Evolutionary conservation across 2,329 filamentous ascomycete genomes (phyloP).

Genomic region (Aaosphaeria pasadenensis): DNA sequence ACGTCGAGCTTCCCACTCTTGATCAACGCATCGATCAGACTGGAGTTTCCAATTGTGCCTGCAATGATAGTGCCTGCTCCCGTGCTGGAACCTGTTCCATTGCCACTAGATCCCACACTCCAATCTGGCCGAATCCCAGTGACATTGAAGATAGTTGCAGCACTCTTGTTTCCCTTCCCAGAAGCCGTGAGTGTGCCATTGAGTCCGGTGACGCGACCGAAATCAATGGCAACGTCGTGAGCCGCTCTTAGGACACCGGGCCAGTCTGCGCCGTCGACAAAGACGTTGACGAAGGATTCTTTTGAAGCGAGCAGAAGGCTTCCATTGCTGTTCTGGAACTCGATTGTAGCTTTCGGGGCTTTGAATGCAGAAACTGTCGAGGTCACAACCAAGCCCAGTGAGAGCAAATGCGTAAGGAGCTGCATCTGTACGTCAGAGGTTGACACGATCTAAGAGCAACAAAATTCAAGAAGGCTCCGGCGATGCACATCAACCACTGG

Average conservation of each 20-base stretch:
- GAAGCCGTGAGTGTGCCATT: conserved; percentile 57
- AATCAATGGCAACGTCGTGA: conserved; percentile 64
- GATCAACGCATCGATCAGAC: conserved; percentile 59
- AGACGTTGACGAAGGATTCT: conserved; percentile 25
- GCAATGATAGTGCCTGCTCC: conserved; percentile 57
- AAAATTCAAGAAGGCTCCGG: conserved; percentile 26
- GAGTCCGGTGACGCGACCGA: conserved; percentile 66
- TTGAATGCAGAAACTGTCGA: conserved; percentile 34
- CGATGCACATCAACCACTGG: conserved; percentile 1
- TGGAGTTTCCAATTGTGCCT: conserved; percentile 65
- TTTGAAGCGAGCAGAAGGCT: conserved; percentile 27
- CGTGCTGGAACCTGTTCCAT: conserved; percentile 2
- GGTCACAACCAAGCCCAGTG: conserved; percentile 18
- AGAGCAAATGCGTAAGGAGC: conserved; percentile 21
- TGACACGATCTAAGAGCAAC: too few relatives aligned
- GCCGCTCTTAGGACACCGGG: conserved; percentile 67
- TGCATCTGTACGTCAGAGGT: not conserved
- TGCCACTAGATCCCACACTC: conserved; percentile 18
- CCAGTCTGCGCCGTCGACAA: conserved; percentile 51
- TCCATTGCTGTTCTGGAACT: conserved; percentile 43
- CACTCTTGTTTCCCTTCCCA: conserved; percentile 50
- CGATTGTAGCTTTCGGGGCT: conserved; percentile 51
- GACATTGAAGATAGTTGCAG: conserved; percentile 42
- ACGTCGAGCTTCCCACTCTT: conserved; percentile 57
- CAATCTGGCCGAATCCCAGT: conserved; percentile 37